Percentiles rank a stretch among this genome's conserved stretches.
Evolutionary conservation across 1,284 basidiomycete species (phyloP).

Genomic region (Somion occarium): DNA sequence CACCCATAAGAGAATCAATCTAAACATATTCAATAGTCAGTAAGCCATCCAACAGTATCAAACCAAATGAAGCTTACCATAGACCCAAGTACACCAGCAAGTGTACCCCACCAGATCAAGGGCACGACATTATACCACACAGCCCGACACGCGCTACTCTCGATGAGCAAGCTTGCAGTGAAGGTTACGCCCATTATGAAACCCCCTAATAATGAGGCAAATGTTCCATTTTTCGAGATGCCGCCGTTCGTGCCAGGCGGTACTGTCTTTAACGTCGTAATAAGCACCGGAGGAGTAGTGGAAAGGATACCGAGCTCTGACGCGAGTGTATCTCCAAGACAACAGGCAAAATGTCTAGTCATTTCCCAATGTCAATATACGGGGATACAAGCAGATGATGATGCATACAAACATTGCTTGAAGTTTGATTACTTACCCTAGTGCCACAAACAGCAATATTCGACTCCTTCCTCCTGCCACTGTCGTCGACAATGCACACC

Average conservation of each 20-base stretch:
- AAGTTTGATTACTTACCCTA: constrained; percentile 54
- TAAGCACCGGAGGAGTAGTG: constrained; percentile 58
- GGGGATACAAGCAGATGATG: not conserved
- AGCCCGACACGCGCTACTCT: constrained; percentile 49
- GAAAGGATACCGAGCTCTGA: constrained; percentile 86
- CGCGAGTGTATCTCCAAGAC: constrained; percentile 77
- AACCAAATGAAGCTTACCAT: constrained; percentile 42
- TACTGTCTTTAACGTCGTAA: constrained; percentile 69
- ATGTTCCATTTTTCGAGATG: constrained; percentile 71
- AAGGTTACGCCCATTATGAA: constrained; percentile 63
- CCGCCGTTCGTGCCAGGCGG: constrained; percentile 93
- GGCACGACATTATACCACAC: constrained; percentile 33
- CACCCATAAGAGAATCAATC: constrained; percentile 85
- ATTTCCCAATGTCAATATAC: not conserved
- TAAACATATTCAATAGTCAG: constrained; percentile 22
- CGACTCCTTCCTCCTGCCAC: constrained; percentile 48
- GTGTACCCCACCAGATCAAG: constrained; percentile 54
- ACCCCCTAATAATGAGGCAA: constrained; percentile 74
- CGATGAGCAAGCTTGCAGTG: constrained; percentile 52
- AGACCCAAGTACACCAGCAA: constrained; percentile 72
- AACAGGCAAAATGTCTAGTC: constrained; percentile 74
- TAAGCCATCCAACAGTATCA: not conserved
- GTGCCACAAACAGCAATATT: constrained; percentile 53
- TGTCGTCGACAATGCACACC: constrained; percentile 51
- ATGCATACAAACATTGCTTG: not conserved